Evolutionary conservation across 257 asterid species (phyloP).

Genomic region (Solanum etuberosum): DNA sequence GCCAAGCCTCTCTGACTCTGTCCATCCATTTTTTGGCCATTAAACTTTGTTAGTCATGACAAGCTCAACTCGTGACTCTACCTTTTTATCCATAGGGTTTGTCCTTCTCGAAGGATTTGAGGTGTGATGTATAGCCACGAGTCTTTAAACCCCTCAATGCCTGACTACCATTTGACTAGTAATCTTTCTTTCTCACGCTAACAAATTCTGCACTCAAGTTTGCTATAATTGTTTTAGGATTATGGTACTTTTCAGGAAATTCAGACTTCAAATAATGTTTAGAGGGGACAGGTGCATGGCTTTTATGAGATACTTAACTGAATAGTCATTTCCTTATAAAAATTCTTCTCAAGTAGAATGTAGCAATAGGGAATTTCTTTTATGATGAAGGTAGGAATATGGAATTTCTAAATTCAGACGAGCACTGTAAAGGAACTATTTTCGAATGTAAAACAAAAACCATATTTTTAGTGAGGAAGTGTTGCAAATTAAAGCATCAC

Average conservation of each 20-base stretch:
- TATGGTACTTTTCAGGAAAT: not conserved
- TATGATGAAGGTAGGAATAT: not conserved
- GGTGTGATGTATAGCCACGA: not conserved
- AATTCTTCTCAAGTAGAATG: not conserved
- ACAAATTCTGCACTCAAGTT: not conserved
- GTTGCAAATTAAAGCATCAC: not conserved
- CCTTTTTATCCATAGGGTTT: not conserved
- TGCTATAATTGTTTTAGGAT: not conserved
- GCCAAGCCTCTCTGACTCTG: not conserved
- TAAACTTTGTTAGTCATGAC: not conserved
- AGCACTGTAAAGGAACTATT: not conserved
- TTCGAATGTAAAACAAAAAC: not conserved
- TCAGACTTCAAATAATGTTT: not conserved
- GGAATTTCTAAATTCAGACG: not conserved
- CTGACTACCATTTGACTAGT: not conserved
- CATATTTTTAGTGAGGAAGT: not conserved
- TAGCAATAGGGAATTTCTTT: not conserved
- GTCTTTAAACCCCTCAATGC: not conserved
- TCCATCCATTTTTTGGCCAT: not conserved
- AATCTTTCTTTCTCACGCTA: not conserved
- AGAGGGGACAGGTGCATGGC: not conserved
- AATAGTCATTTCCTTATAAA: not conserved
- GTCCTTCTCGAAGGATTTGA: not conserved
- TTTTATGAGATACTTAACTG: not conserved
- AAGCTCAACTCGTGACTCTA: not conserved